phyloP scores from a whole-genome alignment of 2,329 filamentous ascomycete genomes.

The Microthyrium microscopicum region DNA sequence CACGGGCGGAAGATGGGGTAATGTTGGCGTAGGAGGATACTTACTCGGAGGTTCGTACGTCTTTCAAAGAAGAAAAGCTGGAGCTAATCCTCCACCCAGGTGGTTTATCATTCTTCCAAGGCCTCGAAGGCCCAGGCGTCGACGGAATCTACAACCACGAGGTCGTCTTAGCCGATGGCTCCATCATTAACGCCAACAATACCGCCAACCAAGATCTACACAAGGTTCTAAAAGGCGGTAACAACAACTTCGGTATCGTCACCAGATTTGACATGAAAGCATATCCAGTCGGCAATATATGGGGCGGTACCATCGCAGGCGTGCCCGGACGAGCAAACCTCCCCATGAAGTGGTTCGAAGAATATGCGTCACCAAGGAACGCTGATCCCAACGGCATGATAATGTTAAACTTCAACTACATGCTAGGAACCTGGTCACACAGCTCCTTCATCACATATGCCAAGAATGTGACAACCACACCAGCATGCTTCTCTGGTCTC shows the following conservation, averaged over 20 bases:
- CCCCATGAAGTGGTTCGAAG: constrained; percentile 1
- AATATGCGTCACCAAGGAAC: constrained; percentile 1
- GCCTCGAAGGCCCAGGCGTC: constrained; percentile 16
- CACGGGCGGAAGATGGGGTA: constrained; percentile 18
- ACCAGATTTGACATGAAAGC: constrained; percentile 12
- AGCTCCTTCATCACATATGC: constrained; percentile 1
- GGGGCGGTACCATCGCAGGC: background rate
- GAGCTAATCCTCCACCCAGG: constrained; percentile 10
- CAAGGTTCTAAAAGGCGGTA: constrained; percentile 19
- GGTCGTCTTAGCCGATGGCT: constrained; percentile 21
- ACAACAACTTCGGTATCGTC: constrained; percentile 22
- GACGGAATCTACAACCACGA: constrained; percentile 19
- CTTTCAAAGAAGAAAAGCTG: background rate
- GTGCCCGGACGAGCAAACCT: background rate
- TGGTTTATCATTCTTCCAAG: constrained; percentile 20
- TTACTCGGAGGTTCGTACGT: constrained; percentile 15
- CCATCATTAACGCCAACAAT: constrained; percentile 16
- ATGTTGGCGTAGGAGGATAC: constrained; percentile 21
- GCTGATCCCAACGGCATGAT: background rate
- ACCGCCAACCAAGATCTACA: constrained; percentile 15
- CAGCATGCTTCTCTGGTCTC: constrained; percentile 6
- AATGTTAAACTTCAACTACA: background rate
- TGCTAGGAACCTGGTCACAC: background rate
- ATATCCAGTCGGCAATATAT: constrained; percentile 4
- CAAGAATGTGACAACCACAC: background rate